Conservation (phyloP, 768 basidiomycete species). For the Cystobasidium ongulense region DNA sequence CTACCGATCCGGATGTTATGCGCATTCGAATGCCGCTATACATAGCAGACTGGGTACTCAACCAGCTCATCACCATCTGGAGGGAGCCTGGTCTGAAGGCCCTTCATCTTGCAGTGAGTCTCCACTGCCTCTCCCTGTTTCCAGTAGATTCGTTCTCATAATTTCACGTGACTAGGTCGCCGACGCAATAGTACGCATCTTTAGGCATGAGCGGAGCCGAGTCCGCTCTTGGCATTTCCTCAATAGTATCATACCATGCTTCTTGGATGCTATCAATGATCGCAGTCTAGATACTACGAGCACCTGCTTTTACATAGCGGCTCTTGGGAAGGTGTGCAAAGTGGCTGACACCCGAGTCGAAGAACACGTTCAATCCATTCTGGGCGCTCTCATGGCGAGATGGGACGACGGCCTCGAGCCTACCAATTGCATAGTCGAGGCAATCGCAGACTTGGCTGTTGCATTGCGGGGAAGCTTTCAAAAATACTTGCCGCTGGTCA, state of each 20-base stretch:
- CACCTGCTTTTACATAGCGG: conserved; percentile 1
- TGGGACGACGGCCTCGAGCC: conserved; percentile 22
- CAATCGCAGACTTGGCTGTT: neutral
- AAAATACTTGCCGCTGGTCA: neutral
- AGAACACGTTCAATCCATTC: neutral
- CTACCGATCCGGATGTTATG: neutral
- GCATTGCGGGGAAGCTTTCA: conserved; percentile 5
- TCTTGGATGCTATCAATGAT: neutral
- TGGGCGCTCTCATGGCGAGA: neutral
- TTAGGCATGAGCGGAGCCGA: conserved; percentile 4
- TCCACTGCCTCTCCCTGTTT: neutral
- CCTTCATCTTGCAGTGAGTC: conserved; percentile 2
- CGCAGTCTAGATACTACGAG: neutral
- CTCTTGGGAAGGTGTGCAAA: conserved; percentile 7
- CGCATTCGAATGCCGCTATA: neutral
- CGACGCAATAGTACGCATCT: conserved; percentile 27
- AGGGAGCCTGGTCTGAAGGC: neutral
- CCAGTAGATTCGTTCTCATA: neutral
- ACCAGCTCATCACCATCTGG: conserved; percentile 18
- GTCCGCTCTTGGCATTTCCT: conserved; percentile 19
- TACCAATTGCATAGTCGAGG: conserved; percentile 8
- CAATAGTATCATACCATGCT: neutral
- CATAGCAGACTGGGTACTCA: conserved; percentile 19
- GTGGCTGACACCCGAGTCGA: conserved; percentile 5
- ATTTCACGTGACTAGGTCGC: neutral